These are phyloP conservation scores for Lentinus brumalis DNA, from an alignment of 768 basidiomycete genomes.

Conservation along the genomic window DNA sequence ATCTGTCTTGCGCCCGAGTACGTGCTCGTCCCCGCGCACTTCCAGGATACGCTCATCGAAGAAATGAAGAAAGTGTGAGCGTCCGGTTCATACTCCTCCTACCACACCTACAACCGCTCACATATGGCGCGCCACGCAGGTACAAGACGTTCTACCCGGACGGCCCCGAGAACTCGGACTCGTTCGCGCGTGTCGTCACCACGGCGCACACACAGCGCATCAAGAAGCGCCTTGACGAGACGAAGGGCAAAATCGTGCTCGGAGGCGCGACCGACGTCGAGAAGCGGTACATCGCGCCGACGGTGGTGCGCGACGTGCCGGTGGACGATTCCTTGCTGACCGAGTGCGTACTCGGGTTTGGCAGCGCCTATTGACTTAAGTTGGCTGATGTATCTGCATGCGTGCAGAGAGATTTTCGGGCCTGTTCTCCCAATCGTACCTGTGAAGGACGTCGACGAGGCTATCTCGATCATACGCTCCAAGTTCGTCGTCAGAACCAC, in stretches of 20 bases:
- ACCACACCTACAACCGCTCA: too few relatives aligned
- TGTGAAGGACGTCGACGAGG: constrained; percentile 70
- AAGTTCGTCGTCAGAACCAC: too few relatives aligned
- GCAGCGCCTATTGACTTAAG: too few relatives aligned
- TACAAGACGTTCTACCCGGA: constrained; percentile 58
- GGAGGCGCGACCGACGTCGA: constrained; percentile 65
- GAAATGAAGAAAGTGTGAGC: constrained; percentile 48
- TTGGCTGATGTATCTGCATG: not conserved
- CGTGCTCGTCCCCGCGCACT: constrained; percentile 44
- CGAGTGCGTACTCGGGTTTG: constrained; percentile 51
- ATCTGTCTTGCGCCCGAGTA: constrained; percentile 70
- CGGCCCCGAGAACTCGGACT: constrained; percentile 41
- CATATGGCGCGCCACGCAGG: constrained; percentile 33
- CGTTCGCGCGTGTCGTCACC: constrained; percentile 55
- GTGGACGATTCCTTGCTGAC: constrained; percentile 73
- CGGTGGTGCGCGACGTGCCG: constrained; percentile 64
- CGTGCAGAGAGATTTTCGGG: constrained; percentile 76
- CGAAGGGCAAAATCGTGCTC: constrained; percentile 62
- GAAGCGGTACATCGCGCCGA: constrained; percentile 70
- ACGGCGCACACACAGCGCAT: constrained; percentile 58
- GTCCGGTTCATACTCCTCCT: not conserved
- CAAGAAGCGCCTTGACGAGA: constrained; percentile 61
- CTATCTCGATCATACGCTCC: constrained; percentile 65
- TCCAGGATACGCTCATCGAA: constrained; percentile 41
- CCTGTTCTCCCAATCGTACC: constrained; percentile 77